phyloP scores from a whole-genome alignment of 345 rosid species.

The Syzygium grande region DNA sequence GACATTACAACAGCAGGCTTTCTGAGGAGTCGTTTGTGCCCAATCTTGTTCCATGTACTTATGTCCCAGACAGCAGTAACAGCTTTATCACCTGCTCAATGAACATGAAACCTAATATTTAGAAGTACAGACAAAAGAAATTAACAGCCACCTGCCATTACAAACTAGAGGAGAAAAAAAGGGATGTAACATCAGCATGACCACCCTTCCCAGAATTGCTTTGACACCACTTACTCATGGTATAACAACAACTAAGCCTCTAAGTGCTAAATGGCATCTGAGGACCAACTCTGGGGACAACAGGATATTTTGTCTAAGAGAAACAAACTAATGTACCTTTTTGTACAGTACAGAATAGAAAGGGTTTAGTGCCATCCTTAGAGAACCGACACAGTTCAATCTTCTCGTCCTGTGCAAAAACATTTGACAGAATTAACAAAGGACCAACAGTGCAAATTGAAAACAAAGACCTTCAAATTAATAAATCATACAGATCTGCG shows the following conservation, averaged over 20 bases:
- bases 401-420: conserved; percentile 62
- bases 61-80: conserved; percentile 76
- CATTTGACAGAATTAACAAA: background rate
- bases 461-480: background rate
- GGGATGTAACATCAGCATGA: background rate
- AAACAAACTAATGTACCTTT: conserved; percentile 31
- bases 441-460: background rate
- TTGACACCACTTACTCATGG: background rate
- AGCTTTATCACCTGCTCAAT: conserved; percentile 53
- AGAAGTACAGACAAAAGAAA: background rate
- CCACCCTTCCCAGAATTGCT: background rate
- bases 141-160: background rate
- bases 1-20: conserved; percentile 81
- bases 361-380: conserved; percentile 91
- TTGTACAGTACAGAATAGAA: conserved; percentile 74
- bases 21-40: conserved; percentile 73
- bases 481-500: conserved; percentile 51
- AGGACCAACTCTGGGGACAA: background rate
- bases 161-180: background rate
- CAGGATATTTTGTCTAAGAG: background rate
- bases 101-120: background rate
- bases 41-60: conserved; percentile 90
- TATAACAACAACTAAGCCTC: background rate
- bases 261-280: background rate
- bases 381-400: conserved; percentile 82